phyloP scores from a whole-genome alignment of 2,329 filamentous ascomycete genomes.

The Fusarium succisae region DNA sequence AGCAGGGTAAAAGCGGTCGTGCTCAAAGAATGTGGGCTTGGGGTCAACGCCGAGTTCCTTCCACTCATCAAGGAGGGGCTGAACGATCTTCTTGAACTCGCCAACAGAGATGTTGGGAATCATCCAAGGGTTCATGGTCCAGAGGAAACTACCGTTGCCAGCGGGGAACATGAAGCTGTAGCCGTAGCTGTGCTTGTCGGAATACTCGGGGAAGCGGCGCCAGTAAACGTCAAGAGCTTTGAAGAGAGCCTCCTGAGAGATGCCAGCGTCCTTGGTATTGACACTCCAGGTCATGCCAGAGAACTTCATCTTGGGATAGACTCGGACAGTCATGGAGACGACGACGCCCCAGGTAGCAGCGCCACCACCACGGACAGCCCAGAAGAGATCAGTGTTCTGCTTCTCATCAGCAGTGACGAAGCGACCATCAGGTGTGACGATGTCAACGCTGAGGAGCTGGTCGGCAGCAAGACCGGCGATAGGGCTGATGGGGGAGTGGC shows the following conservation, averaged over 20 bases:
- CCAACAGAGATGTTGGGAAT: conserved; percentile 42
- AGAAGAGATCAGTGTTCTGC: conserved; percentile 66
- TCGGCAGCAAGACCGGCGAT: conserved; percentile 67
- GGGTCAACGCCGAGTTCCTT: conserved; percentile 43
- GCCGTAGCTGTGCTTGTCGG: conserved; percentile 38
- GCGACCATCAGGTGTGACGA: conserved; percentile 60
- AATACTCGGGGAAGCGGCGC: conserved; percentile 40
- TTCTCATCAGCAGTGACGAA: conserved; percentile 53
- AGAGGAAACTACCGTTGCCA: conserved; percentile 45
- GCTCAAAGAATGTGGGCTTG: conserved; percentile 39
- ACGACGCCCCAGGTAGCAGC: conserved; percentile 59
- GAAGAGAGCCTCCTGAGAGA: conserved; percentile 43
- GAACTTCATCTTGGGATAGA: conserved; percentile 47
- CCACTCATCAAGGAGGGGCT: conserved; percentile 46
- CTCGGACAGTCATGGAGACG: conserved; percentile 49
- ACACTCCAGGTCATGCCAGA: conserved; percentile 45
- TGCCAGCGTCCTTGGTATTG: conserved; percentile 38
- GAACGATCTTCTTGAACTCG: conserved; percentile 35
- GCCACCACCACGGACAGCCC: conserved; percentile 68
- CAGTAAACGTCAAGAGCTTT: conserved; percentile 40
- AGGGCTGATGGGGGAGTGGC: conserved; percentile 62
- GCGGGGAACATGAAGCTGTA: conserved; percentile 40
- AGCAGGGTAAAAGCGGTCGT: conserved; percentile 42
- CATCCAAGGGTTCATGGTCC: conserved; percentile 44
- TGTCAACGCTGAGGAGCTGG: conserved; percentile 63